Evolutionary conservation across 75 land plant genomes (phyloP).

Genomic region (Larix kaempferi): DNA sequence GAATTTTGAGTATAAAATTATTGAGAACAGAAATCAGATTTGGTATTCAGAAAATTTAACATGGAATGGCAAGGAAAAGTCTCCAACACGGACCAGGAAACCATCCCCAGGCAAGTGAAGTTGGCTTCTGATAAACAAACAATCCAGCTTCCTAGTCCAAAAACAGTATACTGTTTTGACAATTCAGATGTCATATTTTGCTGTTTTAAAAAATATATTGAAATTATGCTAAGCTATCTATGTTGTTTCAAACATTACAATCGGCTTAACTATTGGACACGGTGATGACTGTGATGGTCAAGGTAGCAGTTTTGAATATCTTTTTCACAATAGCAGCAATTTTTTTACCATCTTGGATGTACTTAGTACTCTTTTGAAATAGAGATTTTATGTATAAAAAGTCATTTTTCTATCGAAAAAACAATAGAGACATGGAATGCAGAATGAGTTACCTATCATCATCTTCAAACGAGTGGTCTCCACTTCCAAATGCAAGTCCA

Average conservation of each 20-base stretch:
- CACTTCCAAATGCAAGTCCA: conserved; percentile 87
- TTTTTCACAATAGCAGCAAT: neutral
- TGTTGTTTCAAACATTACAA: neutral
- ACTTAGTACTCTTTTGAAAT: too few relatives aligned
- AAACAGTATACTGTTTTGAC: too few relatives aligned
- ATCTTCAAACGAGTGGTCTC: conserved; percentile 46
- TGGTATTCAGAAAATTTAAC: too few relatives aligned
- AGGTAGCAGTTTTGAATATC: neutral
- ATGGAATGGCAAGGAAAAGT: neutral
- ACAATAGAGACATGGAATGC: neutral
- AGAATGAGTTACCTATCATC: conserved; percentile 81
- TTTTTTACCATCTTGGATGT: neutral
- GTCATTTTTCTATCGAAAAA: neutral
- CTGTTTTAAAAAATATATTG: too few relatives aligned
- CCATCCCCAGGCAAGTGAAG: too few relatives aligned
- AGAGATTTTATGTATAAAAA: neutral
- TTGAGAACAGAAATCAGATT: too few relatives aligned
- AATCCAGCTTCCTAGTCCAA: too few relatives aligned
- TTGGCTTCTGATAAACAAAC: too few relatives aligned
- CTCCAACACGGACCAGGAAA: too few relatives aligned
- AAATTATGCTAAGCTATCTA: too few relatives aligned
- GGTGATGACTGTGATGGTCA: neutral
- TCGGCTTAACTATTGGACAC: neutral
- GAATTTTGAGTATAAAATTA: too few relatives aligned
- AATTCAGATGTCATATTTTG: too few relatives aligned